Conservation (phyloP, 2,329 filamentous ascomycete species). For the Clathrospora elynae region DNA sequence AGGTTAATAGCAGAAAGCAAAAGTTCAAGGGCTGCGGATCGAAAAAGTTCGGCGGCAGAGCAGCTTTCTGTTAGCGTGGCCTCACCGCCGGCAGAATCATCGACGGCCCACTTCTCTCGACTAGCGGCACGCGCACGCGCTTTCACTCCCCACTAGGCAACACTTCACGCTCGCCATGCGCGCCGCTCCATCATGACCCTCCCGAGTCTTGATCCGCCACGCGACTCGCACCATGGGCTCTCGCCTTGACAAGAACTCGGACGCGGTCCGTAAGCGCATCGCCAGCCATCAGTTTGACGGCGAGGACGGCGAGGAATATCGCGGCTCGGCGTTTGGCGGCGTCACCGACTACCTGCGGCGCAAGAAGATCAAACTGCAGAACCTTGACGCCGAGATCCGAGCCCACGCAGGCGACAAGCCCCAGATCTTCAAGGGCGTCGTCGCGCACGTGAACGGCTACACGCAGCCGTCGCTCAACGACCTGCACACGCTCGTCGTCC, state of each 20-base stretch:
- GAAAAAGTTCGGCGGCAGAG: conserved; percentile 38
- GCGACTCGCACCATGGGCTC: conserved; percentile 60
- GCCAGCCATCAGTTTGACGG: conserved; percentile 74
- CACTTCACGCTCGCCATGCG: conserved; percentile 7
- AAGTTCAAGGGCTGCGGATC: conserved; percentile 20
- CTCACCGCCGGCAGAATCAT: conserved; percentile 34
- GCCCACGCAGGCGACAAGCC: conserved; percentile 71
- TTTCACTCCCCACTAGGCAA: conserved; percentile 3
- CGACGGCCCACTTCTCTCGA: conserved; percentile 15
- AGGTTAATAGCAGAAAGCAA: conserved; percentile 14
- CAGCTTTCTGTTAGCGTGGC: conserved; percentile 22
- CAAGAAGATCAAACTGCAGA: conserved; percentile 97
- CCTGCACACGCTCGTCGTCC: conserved; percentile 84
- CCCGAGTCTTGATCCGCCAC: conserved; percentile 25
- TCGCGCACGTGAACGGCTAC: conserved; percentile 92
- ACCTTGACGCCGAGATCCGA: conserved; percentile 82
- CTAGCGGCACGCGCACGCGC: conserved; percentile 20
- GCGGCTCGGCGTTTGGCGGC: conserved; percentile 82
- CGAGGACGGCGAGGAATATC: conserved; percentile 90
- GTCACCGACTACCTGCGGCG: conserved; percentile 91
- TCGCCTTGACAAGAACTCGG: conserved; percentile 64
- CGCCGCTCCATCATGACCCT: conserved; percentile 33
- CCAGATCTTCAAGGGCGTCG: conserved; percentile 86
- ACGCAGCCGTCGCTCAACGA: conserved; percentile 91
- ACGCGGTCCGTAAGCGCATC: conserved; percentile 66